Evolutionary conservation across 2,329 filamentous ascomycete genomes (phyloP).

Genomic region (Achaetomium macrosporum): DNA sequence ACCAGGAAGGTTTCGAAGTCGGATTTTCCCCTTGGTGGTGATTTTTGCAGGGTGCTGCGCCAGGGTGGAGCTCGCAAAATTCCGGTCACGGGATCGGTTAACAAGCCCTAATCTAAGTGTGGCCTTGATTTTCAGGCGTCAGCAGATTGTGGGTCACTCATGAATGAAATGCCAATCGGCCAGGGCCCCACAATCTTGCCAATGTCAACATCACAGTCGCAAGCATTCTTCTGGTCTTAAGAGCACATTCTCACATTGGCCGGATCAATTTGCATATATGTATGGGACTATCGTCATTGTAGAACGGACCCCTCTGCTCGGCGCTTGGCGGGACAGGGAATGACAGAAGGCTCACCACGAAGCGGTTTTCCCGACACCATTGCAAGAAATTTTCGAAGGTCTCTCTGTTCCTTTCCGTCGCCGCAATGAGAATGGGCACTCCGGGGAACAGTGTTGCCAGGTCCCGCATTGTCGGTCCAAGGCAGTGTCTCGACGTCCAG

Average conservation of each 20-base stretch:
- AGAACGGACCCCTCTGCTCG: constrained; percentile 58
- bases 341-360: constrained; percentile 38
- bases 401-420: constrained; percentile 62
- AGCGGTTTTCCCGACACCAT: constrained; percentile 46
- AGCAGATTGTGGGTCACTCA: not conserved
- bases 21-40: constrained; percentile 23
- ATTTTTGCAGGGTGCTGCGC: constrained; percentile 23
- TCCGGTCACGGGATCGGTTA: constrained; percentile 28
- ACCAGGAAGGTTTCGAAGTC: constrained; percentile 15
- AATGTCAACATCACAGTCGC: too few species aligned
- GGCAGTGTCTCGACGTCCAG: constrained; percentile 51
- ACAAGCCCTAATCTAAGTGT: constrained; percentile 38
- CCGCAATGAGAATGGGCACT: constrained; percentile 59
- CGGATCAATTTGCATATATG: constrained; percentile 40
- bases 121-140: constrained; percentile 16
- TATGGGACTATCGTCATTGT: constrained; percentile 53
- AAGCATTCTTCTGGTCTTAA: not conserved
- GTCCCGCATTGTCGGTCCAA: constrained; percentile 59
- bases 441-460: constrained; percentile 52
- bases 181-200: not conserved
- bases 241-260: not conserved
- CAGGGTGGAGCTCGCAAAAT: constrained; percentile 24
- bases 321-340: constrained; percentile 36
- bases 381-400: constrained; percentile 62
- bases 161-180: too few species aligned